Percentiles rank a stretch among this genome's conserved stretches.
Evolutionary conservation across 192 early-diverging fungal species (phyloP).

Genomic region (Coemansia sp.): DNA sequence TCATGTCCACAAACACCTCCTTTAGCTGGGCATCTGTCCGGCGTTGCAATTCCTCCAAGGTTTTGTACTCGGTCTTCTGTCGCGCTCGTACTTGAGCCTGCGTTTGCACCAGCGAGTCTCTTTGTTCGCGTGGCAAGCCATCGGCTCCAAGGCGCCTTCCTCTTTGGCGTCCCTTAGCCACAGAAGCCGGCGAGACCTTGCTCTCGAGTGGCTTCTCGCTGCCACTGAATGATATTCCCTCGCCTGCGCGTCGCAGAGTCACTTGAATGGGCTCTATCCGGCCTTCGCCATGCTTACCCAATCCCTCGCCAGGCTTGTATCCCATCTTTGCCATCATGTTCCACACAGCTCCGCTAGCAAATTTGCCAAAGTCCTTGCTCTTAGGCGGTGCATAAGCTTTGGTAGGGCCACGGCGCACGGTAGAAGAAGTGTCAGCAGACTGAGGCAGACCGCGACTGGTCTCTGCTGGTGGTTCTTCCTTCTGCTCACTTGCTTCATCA

Average conservation of each 20-base stretch:
- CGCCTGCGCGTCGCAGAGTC: conserved; percentile 75
- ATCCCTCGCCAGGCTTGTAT: conserved; percentile 84
- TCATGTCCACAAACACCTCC: conserved; percentile 56
- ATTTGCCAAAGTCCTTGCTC: conserved; percentile 81
- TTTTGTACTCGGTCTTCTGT: conserved; percentile 30
- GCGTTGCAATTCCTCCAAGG: conserved; percentile 40
- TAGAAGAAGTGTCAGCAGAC: neutral
- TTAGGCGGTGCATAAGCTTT: conserved; percentile 6
- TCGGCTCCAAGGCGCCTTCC: neutral
- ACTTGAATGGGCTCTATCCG: conserved; percentile 92
- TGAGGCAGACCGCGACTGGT: neutral
- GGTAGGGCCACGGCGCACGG: neutral
- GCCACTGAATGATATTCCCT: conserved; percentile 83
- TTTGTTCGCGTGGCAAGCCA: neutral
- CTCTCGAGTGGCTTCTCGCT: conserved; percentile 65
- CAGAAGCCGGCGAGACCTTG: neutral
- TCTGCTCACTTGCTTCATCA: neutral
- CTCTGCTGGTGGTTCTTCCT: neutral
- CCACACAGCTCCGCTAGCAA: conserved; percentile 74
- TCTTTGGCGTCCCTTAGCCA: neutral
- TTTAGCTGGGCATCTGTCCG: conserved; percentile 32
- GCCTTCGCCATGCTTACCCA: conserved; percentile 86
- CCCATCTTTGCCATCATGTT: conserved; percentile 92
- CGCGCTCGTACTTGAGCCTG: conserved; percentile 6
- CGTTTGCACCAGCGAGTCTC: neutral